phyloP scores from a whole-genome alignment of 169 alveolate species.

The Eimeria tenella region DNA sequence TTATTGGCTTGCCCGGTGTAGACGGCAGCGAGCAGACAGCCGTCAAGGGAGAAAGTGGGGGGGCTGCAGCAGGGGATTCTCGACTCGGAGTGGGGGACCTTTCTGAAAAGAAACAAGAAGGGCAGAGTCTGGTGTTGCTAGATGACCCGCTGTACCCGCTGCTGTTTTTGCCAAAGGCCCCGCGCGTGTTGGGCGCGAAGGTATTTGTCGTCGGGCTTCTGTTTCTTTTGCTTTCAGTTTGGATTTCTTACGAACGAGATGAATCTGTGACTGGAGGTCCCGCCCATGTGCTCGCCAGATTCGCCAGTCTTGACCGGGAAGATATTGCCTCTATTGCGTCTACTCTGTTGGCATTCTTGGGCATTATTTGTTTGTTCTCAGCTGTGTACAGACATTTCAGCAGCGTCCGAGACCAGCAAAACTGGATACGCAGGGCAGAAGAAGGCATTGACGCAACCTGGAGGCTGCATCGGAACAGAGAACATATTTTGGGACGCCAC shows the following conservation, averaged over 20 bases:
- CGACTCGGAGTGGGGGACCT: background rate
- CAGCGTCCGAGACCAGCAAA: background rate
- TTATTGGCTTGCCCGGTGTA: no score
- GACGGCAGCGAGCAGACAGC: no score
- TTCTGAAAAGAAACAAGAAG: background rate
- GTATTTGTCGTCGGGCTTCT: background rate
- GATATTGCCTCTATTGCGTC: background rate
- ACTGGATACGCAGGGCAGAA: constrained; percentile 10
- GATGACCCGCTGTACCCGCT: background rate
- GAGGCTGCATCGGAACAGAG: background rate
- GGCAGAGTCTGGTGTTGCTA: background rate
- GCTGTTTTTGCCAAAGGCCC: background rate
- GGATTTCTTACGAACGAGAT: background rate
- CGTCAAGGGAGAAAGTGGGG: no score
- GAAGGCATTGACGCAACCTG: background rate
- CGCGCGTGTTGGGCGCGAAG: background rate
- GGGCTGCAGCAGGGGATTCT: background rate
- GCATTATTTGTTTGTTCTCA: background rate
- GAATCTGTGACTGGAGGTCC: background rate
- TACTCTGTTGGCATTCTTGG: background rate
- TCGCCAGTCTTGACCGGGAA: background rate
- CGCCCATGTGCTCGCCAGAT: background rate
- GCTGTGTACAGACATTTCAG: background rate
- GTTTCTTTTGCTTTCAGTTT: background rate
- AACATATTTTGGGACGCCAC: background rate